Percentiles rank a stretch among this genome's conserved stretches.
These are phyloP conservation scores for Dissophora ornata DNA, from an alignment of 192 early-diverging fungal genomes.

Conservation along the genomic window DNA sequence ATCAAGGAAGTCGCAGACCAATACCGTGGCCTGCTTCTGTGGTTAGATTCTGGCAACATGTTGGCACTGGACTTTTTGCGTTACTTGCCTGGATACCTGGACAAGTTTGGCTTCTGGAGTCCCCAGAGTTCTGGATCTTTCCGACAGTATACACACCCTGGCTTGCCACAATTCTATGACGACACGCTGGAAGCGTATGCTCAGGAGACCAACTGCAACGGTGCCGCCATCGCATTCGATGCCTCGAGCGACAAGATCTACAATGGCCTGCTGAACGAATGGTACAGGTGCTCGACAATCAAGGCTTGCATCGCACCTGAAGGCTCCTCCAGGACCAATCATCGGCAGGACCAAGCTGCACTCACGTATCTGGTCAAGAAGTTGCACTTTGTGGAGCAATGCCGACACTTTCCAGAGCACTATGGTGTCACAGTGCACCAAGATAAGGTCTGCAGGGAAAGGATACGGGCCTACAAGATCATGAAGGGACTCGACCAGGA, in stretches of 20 bases:
- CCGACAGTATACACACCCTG: slow-evolving; percentile 58
- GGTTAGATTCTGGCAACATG: slow-evolving; percentile 66
- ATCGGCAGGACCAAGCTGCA: slow-evolving; percentile 67
- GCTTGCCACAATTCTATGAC: slow-evolving; percentile 58
- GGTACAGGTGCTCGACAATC: slow-evolving; percentile 57
- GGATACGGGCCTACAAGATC: slow-evolving; percentile 53
- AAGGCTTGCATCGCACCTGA: slow-evolving; percentile 64
- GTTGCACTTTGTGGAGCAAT: slow-evolving; percentile 52
- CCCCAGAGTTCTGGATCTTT: slow-evolving; percentile 58
- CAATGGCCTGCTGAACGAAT: slow-evolving; percentile 54
- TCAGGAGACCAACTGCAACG: slow-evolving; percentile 61
- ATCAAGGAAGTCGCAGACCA: slow-evolving; percentile 59
- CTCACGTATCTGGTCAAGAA: slow-evolving; percentile 60
- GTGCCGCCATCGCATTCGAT: slow-evolving; percentile 63
- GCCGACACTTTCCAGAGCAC: slow-evolving; percentile 57
- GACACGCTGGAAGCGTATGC: slow-evolving; percentile 50
- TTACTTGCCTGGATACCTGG: slow-evolving; percentile 33
- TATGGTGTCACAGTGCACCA: slow-evolving; percentile 62
- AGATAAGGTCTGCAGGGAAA: slow-evolving; percentile 56
- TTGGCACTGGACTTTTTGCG: slow-evolving; percentile 57
- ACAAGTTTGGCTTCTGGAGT: slow-evolving; percentile 63
- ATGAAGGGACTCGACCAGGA: slow-evolving; percentile 44
- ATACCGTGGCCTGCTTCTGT: slow-evolving; percentile 57
- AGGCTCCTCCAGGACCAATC: slow-evolving; percentile 61
- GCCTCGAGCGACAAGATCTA: slow-evolving; percentile 49